Conservation (phyloP, 1,284 basidiomycete species). For the Xerocomus nothofagi region DNA sequence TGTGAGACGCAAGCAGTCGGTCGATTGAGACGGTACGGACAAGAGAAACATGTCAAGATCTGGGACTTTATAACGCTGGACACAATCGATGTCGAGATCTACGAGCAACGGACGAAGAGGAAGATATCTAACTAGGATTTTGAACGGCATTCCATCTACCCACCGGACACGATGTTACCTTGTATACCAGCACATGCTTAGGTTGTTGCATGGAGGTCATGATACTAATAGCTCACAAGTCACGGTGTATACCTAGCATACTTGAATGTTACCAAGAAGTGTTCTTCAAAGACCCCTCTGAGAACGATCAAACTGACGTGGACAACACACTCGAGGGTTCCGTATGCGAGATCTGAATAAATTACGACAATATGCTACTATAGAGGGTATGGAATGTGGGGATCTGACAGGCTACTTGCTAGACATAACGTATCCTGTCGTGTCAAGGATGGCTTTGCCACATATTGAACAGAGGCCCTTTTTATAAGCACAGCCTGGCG, state of each 20-base stretch:
- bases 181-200: constrained; percentile 11
- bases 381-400: constrained; percentile 24
- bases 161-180: constrained; percentile 5
- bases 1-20: constrained; percentile 91
- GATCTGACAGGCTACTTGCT: constrained; percentile 53
- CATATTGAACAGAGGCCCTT: constrained; percentile 83
- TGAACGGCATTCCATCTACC: constrained; percentile 4
- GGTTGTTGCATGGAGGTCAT: constrained; percentile 1
- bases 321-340: neutral
- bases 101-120: constrained; percentile 45
- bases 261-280: neutral
- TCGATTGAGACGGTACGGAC: constrained; percentile 84
- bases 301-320: neutral
- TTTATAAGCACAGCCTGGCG: constrained; percentile 78
- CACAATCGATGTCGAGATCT: constrained; percentile 87
- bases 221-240: neutral
- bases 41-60: constrained; percentile 77
- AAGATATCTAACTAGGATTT: constrained; percentile 28
- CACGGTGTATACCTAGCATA: neutral
- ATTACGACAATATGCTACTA: constrained; percentile 21
- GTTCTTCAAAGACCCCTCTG: neutral
- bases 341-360: neutral
- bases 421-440: constrained; percentile 78
- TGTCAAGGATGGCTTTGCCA: constrained; percentile 80
- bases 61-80: constrained; percentile 80